phyloP scores from a whole-genome alignment of 2,329 filamentous ascomycete genomes.

The Dendryphion nanum region DNA sequence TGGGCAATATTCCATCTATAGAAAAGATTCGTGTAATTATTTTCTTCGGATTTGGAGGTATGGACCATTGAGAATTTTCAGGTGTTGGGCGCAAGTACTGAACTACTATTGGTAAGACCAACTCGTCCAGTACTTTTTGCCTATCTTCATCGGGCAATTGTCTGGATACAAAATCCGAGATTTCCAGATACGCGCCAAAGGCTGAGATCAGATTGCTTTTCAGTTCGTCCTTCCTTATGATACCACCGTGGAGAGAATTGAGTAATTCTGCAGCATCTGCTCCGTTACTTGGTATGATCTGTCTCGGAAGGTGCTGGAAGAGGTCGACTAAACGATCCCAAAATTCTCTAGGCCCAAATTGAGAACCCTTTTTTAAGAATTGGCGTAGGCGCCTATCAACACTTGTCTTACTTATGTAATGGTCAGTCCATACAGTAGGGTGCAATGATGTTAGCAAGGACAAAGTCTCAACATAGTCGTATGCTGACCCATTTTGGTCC shows the following conservation, averaged over 20 bases:
- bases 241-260: conserved; percentile 66
- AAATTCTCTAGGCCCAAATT: conserved; percentile 68
- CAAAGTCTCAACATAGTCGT: conserved; percentile 68
- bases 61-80: conserved; percentile 50
- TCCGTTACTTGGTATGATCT: conserved; percentile 53
- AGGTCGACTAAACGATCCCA: conserved; percentile 70
- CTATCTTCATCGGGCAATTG: conserved; percentile 44
- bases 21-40: conserved; percentile 44
- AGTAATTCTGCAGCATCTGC: conserved; percentile 63
- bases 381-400: conserved; percentile 60
- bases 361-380: conserved; percentile 81
- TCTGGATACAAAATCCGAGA: conserved; percentile 51
- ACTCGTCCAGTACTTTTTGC: conserved; percentile 45
- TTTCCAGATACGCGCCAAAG: conserved; percentile 73
- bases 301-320: conserved; percentile 55
- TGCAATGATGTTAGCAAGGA: conserved; percentile 62
- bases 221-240: conserved; percentile 73
- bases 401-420: conserved; percentile 58
- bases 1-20: conserved; percentile 44
- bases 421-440: conserved; percentile 71
- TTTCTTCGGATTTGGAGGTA: conserved; percentile 42
- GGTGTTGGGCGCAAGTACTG: conserved; percentile 53
- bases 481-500: conserved; percentile 71
- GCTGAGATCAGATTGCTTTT: conserved; percentile 65
- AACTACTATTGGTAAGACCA: conserved; percentile 52